Conservation (phyloP, 345 rosid species). For the Aquilaria yunnanensis region DNA sequence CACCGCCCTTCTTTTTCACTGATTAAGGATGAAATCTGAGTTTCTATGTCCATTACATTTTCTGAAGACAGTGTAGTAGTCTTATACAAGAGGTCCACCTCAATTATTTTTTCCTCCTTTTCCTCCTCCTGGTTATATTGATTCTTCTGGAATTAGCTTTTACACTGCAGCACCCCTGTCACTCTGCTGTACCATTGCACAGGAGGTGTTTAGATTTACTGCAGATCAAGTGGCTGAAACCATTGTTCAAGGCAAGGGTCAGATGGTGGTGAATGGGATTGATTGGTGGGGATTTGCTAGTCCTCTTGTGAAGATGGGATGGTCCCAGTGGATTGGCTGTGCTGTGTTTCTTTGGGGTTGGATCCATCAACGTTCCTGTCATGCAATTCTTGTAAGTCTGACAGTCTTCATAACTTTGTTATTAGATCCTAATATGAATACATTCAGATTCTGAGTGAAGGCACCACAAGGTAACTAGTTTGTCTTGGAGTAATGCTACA, state of each 20-base stretch:
- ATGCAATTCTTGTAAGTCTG: slow-evolving; percentile 51
- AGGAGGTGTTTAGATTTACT: slow-evolving; percentile 38
- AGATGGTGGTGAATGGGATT: slow-evolving; percentile 22
- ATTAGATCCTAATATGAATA: too few species aligned
- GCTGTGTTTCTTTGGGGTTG: slow-evolving; percentile 64
- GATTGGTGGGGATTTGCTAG: slow-evolving; percentile 30
- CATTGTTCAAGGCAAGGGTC: slow-evolving; percentile 35
- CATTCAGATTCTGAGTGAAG: too few species aligned
- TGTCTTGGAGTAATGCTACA: too few species aligned
- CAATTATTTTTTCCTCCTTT: too few species aligned
- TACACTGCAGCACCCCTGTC: slow-evolving; percentile 55
- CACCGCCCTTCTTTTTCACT: too few species aligned
- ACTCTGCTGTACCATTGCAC: slow-evolving; percentile 37
- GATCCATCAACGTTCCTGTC: slow-evolving; percentile 63
- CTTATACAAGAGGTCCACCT: too few species aligned
- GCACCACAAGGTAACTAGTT: too few species aligned
- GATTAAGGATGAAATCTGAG: too few species aligned
- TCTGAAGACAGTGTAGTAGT: too few species aligned
- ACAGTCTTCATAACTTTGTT: neutral
- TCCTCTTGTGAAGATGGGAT: slow-evolving; percentile 48
- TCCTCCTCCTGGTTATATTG: too few species aligned
- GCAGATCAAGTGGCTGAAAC: slow-evolving; percentile 32
- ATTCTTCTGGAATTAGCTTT: slow-evolving; percentile 37
- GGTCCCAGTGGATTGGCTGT: slow-evolving; percentile 54
- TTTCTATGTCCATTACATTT: too few species aligned